Evolutionary conservation across 75 land plant genomes (phyloP).

Genomic region (Pinus albicaulis): DNA sequence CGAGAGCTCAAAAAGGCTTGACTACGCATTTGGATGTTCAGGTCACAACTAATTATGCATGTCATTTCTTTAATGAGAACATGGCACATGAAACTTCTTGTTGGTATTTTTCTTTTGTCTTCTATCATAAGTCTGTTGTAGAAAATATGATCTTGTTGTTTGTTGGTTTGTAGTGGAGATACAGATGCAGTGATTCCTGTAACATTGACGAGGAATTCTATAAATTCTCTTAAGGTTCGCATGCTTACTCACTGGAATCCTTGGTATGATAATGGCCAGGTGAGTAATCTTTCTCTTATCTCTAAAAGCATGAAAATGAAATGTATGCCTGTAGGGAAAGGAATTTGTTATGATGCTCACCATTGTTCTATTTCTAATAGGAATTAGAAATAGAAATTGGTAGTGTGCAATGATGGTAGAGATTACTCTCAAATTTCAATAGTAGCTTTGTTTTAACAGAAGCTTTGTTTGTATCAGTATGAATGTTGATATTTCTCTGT

Average conservation of each 20-base stretch:
- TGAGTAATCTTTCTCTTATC: neutral
- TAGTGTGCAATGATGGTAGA: too few species aligned
- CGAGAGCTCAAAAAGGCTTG: constrained; percentile 65
- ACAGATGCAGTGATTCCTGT: constrained; percentile 79
- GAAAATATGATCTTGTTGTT: neutral
- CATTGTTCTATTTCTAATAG: too few species aligned
- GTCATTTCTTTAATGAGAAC: neutral
- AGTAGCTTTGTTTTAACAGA: too few species aligned
- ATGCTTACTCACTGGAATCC: constrained; percentile 61
- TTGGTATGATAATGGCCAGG: constrained; percentile 79
- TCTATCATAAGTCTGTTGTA: neutral
- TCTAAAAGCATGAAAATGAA: too few species aligned
- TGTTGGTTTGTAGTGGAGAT: constrained; percentile 57
- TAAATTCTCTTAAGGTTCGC: constrained; percentile 59
- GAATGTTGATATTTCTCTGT: too few species aligned
- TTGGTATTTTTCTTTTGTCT: neutral
- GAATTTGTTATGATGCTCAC: too few species aligned
- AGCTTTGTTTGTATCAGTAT: too few species aligned
- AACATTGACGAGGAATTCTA: constrained; percentile 60
- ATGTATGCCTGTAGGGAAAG: too few species aligned
- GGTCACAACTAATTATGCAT: constrained; percentile 30
- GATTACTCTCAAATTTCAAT: too few species aligned
- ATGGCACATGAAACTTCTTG: neutral
- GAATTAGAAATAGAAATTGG: too few species aligned
- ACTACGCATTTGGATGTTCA: constrained; percentile 87